phyloP scores from a whole-genome alignment of 768 basidiomycete genomes.

The Russula earlei region DNA sequence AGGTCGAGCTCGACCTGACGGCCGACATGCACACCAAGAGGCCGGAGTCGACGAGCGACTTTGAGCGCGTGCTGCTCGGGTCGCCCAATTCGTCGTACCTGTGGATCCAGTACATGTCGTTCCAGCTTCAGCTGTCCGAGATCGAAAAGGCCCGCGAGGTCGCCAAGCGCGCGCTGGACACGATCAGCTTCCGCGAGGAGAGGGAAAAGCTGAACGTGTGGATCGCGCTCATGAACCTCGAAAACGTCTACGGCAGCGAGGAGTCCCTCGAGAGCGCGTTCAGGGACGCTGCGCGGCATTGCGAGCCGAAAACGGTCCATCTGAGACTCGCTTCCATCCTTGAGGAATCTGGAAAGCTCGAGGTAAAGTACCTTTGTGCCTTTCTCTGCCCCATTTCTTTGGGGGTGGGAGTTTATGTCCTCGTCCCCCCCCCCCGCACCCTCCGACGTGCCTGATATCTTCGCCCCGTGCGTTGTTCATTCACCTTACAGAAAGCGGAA shows the following conservation, averaged over 20 bases:
- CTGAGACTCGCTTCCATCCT: slow-evolving; percentile 78
- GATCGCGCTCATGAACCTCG: slow-evolving; percentile 92
- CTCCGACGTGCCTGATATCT: too few relatives aligned
- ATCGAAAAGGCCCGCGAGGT: slow-evolving; percentile 89
- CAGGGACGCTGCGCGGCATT: slow-evolving; percentile 81
- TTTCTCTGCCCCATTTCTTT: not conserved
- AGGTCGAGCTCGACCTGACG: slow-evolving; percentile 72
- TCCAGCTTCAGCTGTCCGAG: slow-evolving; percentile 94
- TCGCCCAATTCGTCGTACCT: slow-evolving; percentile 96
- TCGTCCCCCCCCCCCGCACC: too few relatives aligned
- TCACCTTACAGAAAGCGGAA: slow-evolving; percentile 77
- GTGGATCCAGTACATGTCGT: slow-evolving; percentile 99
- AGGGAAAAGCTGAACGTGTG: slow-evolving; percentile 94
- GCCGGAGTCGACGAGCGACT: slow-evolving; percentile 90
- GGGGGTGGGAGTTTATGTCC: too few relatives aligned
- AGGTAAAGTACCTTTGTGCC: slow-evolving; percentile 38
- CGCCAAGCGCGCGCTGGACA: slow-evolving; percentile 71
- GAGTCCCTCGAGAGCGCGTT: slow-evolving; percentile 72
- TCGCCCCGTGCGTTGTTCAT: too few relatives aligned
- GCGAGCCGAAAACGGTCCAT: slow-evolving; percentile 89
- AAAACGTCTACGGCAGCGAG: slow-evolving; percentile 85
- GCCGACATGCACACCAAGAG: slow-evolving; percentile 77
- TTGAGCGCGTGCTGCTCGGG: slow-evolving; percentile 84
- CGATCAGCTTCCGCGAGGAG: slow-evolving; percentile 94
- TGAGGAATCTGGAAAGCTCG: slow-evolving; percentile 70